phyloP scores from a whole-genome alignment of 2,329 filamentous ascomycete genomes.

The Dissoconium aciculare region DNA sequence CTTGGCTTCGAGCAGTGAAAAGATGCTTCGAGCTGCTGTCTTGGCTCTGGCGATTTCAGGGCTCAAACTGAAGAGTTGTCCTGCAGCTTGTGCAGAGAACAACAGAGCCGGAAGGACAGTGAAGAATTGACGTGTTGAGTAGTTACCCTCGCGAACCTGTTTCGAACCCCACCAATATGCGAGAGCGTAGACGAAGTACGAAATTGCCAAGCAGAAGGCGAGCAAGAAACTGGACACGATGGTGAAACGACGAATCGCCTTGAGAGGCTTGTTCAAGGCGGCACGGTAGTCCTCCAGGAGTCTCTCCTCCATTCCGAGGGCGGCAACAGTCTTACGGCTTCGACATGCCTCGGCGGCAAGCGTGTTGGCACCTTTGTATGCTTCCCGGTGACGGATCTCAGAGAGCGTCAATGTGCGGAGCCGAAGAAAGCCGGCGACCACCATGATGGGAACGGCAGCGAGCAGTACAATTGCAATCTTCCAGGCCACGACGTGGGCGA shows the following conservation, averaged over 20 bases:
- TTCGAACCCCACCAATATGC: conserved; percentile 36
- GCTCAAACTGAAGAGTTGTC: conserved; percentile 33
- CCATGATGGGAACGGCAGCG: conserved; percentile 35
- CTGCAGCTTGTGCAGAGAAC: conserved; percentile 33
- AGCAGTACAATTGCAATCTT: conserved; percentile 37
- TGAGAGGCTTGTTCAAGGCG: conserved; percentile 27
- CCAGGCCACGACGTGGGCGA: conserved; percentile 36
- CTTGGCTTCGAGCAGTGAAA: conserved; percentile 27
- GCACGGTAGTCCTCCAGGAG: conserved; percentile 26
- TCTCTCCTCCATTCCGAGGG: conserved; percentile 28
- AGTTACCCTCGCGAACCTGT: conserved; percentile 30
- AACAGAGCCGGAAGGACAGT: conserved; percentile 32
- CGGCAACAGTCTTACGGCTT: conserved; percentile 45
- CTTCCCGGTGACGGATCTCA: conserved; percentile 47
- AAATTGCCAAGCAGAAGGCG: conserved; percentile 31
- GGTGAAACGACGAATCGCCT: conserved; percentile 27
- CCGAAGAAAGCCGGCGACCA: conserved; percentile 31
- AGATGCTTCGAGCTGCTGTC: conserved; percentile 30
- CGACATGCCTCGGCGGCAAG: conserved; percentile 54
- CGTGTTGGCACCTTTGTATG: conserved; percentile 48
- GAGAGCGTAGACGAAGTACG: conserved; percentile 35
- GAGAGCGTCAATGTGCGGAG: conserved; percentile 40
- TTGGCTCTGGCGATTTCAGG: conserved; percentile 33
- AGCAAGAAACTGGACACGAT: conserved; percentile 29
- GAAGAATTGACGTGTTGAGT: conserved; percentile 30